phyloP scores from a whole-genome alignment of 2,329 filamentous ascomycete species.

The Aureobasidium sp. region DNA sequence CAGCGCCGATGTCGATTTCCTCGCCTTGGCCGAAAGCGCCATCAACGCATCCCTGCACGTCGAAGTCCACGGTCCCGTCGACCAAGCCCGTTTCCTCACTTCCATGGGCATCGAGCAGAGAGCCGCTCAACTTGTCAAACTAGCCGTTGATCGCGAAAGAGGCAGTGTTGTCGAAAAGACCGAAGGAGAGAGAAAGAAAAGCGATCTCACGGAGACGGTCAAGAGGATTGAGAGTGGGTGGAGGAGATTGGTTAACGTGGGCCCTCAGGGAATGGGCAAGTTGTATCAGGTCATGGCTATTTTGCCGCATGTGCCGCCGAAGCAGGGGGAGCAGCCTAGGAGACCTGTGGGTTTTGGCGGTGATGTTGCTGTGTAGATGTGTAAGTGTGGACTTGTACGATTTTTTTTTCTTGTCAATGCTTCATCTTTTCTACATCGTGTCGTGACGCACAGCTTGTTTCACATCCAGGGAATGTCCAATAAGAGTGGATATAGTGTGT shows the following conservation, averaged over 20 bases:
- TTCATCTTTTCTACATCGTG: background rate
- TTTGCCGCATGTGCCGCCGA: slow-evolving; percentile 47
- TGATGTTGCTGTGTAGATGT: slow-evolving; percentile 28
- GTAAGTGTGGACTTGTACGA: background rate
- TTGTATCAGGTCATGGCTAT: slow-evolving; percentile 91
- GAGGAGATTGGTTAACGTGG: slow-evolving; percentile 73
- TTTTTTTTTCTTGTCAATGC: background rate
- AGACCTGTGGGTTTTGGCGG: slow-evolving; percentile 90
- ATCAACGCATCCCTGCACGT: slow-evolving; percentile 65
- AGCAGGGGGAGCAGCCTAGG: slow-evolving; percentile 57
- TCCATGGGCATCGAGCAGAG: slow-evolving; percentile 77
- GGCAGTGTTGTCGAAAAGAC: slow-evolving; percentile 15
- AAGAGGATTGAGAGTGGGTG: slow-evolving; percentile 63
- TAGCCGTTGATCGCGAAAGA: slow-evolving; percentile 26
- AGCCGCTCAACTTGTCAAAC: slow-evolving; percentile 56
- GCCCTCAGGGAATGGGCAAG: slow-evolving; percentile 82
- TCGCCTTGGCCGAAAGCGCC: slow-evolving; percentile 73
- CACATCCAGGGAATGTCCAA: background rate
- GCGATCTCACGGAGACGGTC: slow-evolving; percentile 38
- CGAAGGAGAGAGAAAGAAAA: slow-evolving; percentile 24
- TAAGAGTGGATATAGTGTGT: background rate
- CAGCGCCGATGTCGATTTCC: slow-evolving; percentile 89
- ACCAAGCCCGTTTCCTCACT: slow-evolving; percentile 71
- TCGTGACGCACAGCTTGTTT: background rate
- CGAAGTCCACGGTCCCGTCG: slow-evolving; percentile 85